Percentiles rank a stretch among this genome's conserved stretches.
These are phyloP conservation scores for Apocynum venetum DNA, from an alignment of 257 asterid species.

Conservation along the genomic window DNA sequence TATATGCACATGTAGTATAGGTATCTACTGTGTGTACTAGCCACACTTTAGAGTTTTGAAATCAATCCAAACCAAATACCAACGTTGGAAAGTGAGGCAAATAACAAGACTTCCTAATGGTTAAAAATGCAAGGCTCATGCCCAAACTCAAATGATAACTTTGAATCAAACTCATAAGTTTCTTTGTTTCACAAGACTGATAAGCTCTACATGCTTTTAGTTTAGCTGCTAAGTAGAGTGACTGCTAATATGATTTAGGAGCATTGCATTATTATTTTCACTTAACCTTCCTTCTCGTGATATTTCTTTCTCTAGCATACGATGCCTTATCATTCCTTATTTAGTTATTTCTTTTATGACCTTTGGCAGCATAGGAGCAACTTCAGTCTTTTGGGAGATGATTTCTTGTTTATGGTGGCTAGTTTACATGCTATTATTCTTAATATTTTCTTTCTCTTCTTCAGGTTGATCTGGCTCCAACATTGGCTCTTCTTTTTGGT, in stretches of 20 bases:
- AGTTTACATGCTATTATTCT: neutral
- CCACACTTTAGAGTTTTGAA: neutral
- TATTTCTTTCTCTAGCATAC: neutral
- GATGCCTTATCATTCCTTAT: neutral
- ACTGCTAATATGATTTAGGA: neutral
- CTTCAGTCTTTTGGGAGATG: neutral
- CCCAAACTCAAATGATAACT: neutral
- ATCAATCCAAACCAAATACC: neutral
- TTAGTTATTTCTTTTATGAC: neutral
- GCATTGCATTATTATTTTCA: neutral
- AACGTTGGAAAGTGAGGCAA: neutral
- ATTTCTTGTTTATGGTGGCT: neutral
- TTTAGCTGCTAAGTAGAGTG: neutral
- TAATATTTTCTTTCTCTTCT: slow-evolving; percentile 13
- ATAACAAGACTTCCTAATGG: neutral
- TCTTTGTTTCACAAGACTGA: neutral
- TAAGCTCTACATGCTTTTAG: neutral
- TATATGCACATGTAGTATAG: neutral
- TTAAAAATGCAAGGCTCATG: neutral
- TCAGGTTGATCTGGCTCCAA: slow-evolving; percentile 81
- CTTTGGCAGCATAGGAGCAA: neutral
- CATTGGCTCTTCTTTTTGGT: slow-evolving; percentile 86
- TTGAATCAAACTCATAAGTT: too few species aligned
- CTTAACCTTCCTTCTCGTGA: neutral
- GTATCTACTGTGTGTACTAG: neutral